Conservation (phyloP, 2,329 filamentous ascomycete species). For the Penicillium sp. region DNA sequence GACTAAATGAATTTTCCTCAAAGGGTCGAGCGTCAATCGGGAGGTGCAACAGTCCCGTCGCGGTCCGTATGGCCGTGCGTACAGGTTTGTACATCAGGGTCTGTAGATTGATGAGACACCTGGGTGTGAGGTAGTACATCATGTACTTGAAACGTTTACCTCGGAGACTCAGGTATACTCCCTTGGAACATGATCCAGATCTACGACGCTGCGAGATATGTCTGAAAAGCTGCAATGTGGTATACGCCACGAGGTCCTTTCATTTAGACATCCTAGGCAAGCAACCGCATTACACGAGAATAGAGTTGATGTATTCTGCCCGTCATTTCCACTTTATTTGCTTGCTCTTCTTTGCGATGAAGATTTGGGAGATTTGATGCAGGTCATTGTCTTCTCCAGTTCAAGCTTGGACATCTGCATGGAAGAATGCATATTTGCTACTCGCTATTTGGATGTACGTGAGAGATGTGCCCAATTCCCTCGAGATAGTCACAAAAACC, state of each 20-base stretch:
- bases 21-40: slow-evolving; percentile 13
- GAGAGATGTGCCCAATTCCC: too few relatives aligned
- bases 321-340: slow-evolving; percentile 13
- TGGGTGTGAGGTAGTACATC: neutral
- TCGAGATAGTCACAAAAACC: too few relatives aligned
- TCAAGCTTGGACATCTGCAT: slow-evolving; percentile 12
- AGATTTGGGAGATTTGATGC: slow-evolving; percentile 1
- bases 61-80: slow-evolving; percentile 22
- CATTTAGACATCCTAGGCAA: slow-evolving; percentile 3
- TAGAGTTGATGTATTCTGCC: slow-evolving; percentile 25
- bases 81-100: slow-evolving; percentile 12
- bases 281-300: slow-evolving; percentile 19
- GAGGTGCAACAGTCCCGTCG: slow-evolving; percentile 21
- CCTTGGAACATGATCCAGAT: neutral
- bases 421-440: neutral
- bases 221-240: neutral
- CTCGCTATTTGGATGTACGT: too few relatives aligned
- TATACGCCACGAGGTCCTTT: slow-evolving; percentile 4
- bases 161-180: neutral
- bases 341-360: neutral
- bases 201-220: neutral
- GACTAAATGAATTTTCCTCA: slow-evolving; percentile 15
- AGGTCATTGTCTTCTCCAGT: neutral
- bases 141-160: neutral
- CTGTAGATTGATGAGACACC: neutral